A percentile compares a stretch with the other conserved stretches of the same genome.
Conservation (phyloP, 305 asterid genomes). For the Fraxinus platypoda region DNA sequence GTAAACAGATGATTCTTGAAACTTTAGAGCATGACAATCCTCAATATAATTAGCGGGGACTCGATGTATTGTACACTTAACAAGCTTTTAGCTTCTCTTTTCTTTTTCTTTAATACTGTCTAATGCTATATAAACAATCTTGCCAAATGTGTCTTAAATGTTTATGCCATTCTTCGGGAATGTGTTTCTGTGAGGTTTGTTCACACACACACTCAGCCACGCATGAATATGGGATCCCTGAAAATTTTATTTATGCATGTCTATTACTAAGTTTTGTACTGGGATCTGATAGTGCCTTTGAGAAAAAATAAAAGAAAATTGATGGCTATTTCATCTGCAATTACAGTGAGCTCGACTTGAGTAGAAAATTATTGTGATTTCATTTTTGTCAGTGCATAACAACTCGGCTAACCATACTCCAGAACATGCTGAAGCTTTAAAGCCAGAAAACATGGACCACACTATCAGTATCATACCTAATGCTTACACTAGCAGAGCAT, state of each 20-base stretch:
- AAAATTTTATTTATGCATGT: not conserved
- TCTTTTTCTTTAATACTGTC: not conserved
- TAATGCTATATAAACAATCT: not conserved
- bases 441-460: constrained; percentile 32
- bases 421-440: constrained; percentile 23
- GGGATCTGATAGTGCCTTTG: not conserved
- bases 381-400: constrained; percentile 33
- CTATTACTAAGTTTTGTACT: not conserved
- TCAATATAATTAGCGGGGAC: not conserved
- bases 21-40: not conserved
- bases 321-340: not conserved
- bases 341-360: not conserved
- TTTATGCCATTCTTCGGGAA: not conserved
- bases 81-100: not conserved
- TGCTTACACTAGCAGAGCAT: constrained; percentile 26
- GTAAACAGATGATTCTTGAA: not conserved
- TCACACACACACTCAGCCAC: not conserved
- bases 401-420: constrained; percentile 27
- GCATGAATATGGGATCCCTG: not conserved
- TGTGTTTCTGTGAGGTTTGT: not conserved
- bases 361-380: not conserved
- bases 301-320: not conserved
- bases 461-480: constrained; percentile 18
- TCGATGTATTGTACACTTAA: not conserved
- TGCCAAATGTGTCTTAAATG: not conserved